Conservation (phyloP, 352 stramenopile genomes). For the Globisporangium middletonii region DNA sequence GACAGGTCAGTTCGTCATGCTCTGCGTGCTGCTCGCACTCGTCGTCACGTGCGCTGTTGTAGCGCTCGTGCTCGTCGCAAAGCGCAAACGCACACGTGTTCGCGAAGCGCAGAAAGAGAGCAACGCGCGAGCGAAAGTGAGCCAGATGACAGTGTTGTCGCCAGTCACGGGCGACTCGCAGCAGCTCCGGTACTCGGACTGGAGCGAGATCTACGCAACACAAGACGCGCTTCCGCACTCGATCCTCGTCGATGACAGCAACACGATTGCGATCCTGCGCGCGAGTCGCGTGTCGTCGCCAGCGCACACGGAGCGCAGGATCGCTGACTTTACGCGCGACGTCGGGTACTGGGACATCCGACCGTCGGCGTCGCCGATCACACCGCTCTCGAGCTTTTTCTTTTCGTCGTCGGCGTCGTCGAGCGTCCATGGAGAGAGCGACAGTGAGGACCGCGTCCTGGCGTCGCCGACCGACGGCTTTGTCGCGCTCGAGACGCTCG, state of each 20-base stretch:
- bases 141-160: slow-evolving; percentile 7
- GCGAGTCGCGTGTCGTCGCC: slow-evolving; percentile 33
- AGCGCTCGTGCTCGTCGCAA: slow-evolving; percentile 13
- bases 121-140: slow-evolving; percentile 6
- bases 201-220: slow-evolving; percentile 37
- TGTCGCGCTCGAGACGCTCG: slow-evolving; percentile 31
- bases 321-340: slow-evolving; percentile 43
- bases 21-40: slow-evolving; percentile 19
- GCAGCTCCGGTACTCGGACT: slow-evolving; percentile 33
- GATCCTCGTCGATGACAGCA: slow-evolving; percentile 31
- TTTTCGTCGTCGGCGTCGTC: slow-evolving; percentile 11
- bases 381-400: slow-evolving; percentile 34
- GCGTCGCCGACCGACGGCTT: slow-evolving; percentile 30
- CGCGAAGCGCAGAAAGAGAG: slow-evolving; percentile 6
- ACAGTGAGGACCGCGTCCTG: slow-evolving; percentile 1
- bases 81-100: slow-evolving; percentile 4
- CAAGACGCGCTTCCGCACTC: slow-evolving; percentile 29
- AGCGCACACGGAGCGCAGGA: slow-evolving; percentile 19
- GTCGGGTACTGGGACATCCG: slow-evolving; percentile 43
- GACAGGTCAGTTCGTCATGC: slow-evolving; percentile 18
- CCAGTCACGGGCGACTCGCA: slow-evolving; percentile 18
- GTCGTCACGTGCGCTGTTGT: slow-evolving; percentile 15
- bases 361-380: slow-evolving; percentile 42
- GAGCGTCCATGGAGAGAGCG: slow-evolving; percentile 7
- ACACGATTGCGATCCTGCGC: slow-evolving; percentile 42